These are phyloP conservation scores for Silene noctiflora DNA, from an alignment of 179 eudicot species.

Conservation along the genomic window DNA sequence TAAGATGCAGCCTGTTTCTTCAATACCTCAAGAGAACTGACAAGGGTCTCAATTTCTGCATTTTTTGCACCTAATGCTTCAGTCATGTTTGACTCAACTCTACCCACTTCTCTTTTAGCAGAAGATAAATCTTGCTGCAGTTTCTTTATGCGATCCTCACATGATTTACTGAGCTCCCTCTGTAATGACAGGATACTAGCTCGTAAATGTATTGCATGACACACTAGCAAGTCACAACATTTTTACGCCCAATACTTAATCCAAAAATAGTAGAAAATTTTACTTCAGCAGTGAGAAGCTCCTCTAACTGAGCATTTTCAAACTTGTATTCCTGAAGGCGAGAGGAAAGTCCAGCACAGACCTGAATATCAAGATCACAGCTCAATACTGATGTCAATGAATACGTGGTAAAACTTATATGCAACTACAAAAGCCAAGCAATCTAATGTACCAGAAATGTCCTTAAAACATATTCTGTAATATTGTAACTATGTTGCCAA, in stretches of 20 bases:
- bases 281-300: slow-evolving; percentile 95
- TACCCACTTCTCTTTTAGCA: slow-evolving; percentile 65
- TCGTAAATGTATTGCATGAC: slow-evolving; percentile 12
- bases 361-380: slow-evolving; percentile 48
- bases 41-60: slow-evolving; percentile 85
- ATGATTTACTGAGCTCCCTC: slow-evolving; percentile 91
- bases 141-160: slow-evolving; percentile 74
- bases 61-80: slow-evolving; percentile 94
- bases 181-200: slow-evolving; percentile 32
- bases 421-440: slow-evolving; percentile 14
- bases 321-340: slow-evolving; percentile 98
- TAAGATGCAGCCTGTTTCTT: slow-evolving; percentile 94
- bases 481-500: too few species aligned
- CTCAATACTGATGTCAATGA: neutral
- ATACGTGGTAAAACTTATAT: neutral
- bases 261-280: slow-evolving; percentile 15
- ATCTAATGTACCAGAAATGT: slow-evolving; percentile 1
- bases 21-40: slow-evolving; percentile 68
- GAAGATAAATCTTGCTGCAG: slow-evolving; percentile 68
- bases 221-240: neutral
- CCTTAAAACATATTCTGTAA: neutral
- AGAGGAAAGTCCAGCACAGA: slow-evolving; percentile 98
- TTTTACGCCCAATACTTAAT: slow-evolving; percentile 13
- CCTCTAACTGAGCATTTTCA: slow-evolving; percentile 98
- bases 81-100: slow-evolving; percentile 76